Base-by-base conservation (phyloP, 305 asterid species). In the Solanum hybrid region DNA sequence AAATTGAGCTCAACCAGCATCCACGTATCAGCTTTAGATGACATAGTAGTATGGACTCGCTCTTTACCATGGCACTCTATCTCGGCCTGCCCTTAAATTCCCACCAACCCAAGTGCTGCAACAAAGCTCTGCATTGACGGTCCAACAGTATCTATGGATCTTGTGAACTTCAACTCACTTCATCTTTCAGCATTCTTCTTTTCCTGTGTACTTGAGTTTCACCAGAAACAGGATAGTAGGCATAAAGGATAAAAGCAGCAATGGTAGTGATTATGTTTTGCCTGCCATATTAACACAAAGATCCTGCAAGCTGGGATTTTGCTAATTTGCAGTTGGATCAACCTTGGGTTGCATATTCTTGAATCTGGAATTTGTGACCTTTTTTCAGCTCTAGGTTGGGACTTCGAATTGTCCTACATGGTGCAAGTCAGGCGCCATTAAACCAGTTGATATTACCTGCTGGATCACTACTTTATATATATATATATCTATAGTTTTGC, bases 261-360 rank as follows among this genome's bases (percentile, higher is more conserved):
- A 1, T 28, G 64, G 69, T 28, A 26, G 14, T 40, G 4, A 81
- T 8, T 40, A 81, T 80, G 86, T 37, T n/a, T 13, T 37, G 34
- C 13, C 86, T 6, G 86, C 64, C 34, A 12, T 8, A 64, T 84
- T 39, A 73, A 31, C 36, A 29, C 22, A 37, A 20, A 51, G 39
- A 64, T 89, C 24, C 80, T 84, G 76, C 24, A 67, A 35, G 13
- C 57, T 3, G 22, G 84, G 76, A 64, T 84, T 9, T 40, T 84
- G 77, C 75, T 28, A 69, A 13, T 89, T 40, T 37, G 42, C 74
- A 3, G 57, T 39, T 37, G 88, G 71, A 14, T 89, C 88, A 29
- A 76, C 22, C 8, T 89, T 67, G 24, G 82, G 90, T n/a, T 89
- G 90, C 86, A 5, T 82, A 26, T 89, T 67, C 82, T 81, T 18